Evolutionary conservation across 73 alveolate species (phyloP).

Genomic region (Breviolum minutum): DNA sequence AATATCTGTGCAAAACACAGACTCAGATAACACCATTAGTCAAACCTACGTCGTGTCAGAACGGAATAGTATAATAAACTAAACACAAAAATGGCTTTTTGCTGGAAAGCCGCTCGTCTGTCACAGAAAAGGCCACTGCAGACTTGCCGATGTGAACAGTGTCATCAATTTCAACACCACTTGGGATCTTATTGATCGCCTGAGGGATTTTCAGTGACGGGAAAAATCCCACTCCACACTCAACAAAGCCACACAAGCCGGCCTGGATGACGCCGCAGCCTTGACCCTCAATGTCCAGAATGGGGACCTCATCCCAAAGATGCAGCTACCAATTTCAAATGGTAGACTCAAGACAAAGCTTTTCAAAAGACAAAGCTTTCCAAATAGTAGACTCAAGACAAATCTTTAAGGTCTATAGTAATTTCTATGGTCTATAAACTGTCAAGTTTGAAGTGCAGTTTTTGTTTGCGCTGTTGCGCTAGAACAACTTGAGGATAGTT

Average conservation of each 20-base stretch:
- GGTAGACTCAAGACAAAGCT: not conserved
- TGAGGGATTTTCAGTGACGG: not conserved
- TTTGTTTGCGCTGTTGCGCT: too few species aligned
- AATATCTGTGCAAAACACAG: not conserved
- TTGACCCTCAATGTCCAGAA: constrained; percentile 72
- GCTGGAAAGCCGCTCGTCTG: constrained; percentile 42
- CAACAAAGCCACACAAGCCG: not conserved
- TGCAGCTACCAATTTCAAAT: not conserved
- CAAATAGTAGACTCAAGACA: not conserved
- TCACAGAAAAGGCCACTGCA: constrained; percentile 32
- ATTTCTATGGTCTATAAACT: too few species aligned
- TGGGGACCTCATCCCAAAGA: constrained; percentile 46
- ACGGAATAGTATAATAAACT: not conserved
- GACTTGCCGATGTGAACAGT: constrained; percentile 16
- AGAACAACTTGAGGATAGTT: too few species aligned
- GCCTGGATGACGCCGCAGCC: constrained; percentile 88
- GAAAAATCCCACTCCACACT: not conserved
- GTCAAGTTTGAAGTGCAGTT: not conserved
- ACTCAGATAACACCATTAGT: not conserved
- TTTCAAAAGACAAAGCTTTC: too few species aligned
- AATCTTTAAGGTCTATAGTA: too few species aligned
- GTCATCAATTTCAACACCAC: constrained; percentile 2
- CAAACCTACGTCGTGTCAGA: not conserved
- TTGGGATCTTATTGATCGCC: constrained; percentile 92
- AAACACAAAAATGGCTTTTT: not conserved